Conservation (phyloP, 345 rosid genomes). For the Arabidopsis suecica region DNA sequence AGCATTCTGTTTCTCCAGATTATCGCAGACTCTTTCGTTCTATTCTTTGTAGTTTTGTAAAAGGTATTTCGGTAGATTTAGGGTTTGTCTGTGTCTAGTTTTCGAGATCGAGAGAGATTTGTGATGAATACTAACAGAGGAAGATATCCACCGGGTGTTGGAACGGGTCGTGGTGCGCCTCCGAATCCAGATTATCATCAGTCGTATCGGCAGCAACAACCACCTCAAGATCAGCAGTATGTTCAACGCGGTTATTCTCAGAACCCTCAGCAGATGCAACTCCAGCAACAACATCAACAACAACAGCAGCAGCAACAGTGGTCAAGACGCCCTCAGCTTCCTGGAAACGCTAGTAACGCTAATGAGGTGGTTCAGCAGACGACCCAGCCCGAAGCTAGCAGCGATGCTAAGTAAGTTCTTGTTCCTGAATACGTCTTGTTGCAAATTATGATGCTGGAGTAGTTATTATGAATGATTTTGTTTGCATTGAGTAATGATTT, state of each 20-base stretch:
- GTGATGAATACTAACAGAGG: slow-evolving; percentile 74
- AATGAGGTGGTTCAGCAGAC: slow-evolving; percentile 89
- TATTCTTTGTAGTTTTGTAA: slow-evolving; percentile 9
- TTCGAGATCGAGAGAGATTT: slow-evolving; percentile 40
- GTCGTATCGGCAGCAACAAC: slow-evolving; percentile 52
- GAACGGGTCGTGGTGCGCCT: slow-evolving; percentile 65
- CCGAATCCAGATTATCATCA: slow-evolving; percentile 62
- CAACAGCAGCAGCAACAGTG: slow-evolving; percentile 62
- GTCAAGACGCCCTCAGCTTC: slow-evolving; percentile 66
- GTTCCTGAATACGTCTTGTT: not conserved
- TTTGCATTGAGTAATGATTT: slow-evolving; percentile 19
- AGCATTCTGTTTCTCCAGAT: slow-evolving; percentile 25
- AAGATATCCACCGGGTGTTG: slow-evolving; percentile 78
- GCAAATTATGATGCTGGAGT: not conserved
- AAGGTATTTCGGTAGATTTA: slow-evolving; percentile 36
- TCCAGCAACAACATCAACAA: slow-evolving; percentile 42
- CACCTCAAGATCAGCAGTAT: slow-evolving; percentile 60
- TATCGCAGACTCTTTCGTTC: not conserved
- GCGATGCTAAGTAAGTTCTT: slow-evolving; percentile 70
- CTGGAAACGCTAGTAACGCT: slow-evolving; percentile 50
- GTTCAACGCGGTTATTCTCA: slow-evolving; percentile 60
- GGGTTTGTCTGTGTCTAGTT: slow-evolving; percentile 37
- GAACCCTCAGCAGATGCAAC: slow-evolving; percentile 51
- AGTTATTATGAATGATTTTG: not conserved
- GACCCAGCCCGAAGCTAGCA: slow-evolving; percentile 77